Base-by-base conservation (phyloP, 176 grass and related monocot genomes). In the Avena eriantha region DNA sequence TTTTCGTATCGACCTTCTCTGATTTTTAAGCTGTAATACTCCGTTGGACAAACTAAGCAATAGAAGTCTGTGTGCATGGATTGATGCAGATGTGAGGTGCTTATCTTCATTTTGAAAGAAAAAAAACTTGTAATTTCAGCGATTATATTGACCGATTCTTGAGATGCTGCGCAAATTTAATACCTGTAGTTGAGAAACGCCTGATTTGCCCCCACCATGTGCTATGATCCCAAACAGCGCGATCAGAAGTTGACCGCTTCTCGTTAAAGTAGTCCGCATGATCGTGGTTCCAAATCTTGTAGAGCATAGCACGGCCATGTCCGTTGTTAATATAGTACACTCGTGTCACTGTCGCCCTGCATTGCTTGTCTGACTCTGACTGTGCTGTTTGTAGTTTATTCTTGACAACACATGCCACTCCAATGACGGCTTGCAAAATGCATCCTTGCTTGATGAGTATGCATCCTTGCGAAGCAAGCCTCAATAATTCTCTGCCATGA, bases 381-480 rank as follows among this genome's bases (percentile, higher is more conserved):
- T 83, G 60, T 57, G 18, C 45, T 61, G 54, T 72, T 22, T 35
- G 9, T 68, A 65, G 57, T 58, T 41, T 65, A 74, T 68, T 74
- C 67, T 14, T 33, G n/a, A 45, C 7, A 26, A 65, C 12, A 49
- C 17, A 72, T 31, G 21, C 21, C 45, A 72, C 16, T 81, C 23
- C 19, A 26, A 56, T 50, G 57, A 21, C 24, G n/a, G 2, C 26
- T n/a, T 61, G 29, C 4, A 72, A 86, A 82, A 21, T 82, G 71
- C 53, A 41, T 57, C 7, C 12, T 82, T 81, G 15, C 15, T 60
- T 83, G 41, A 80, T 71, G 8, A 35, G n/a, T 86, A 58, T 86
- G 61, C 14, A 8, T 80, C 67, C 71, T 86, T 63, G 84, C 61
- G 53, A 57, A 53, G 31, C 72, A 90, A 83, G 79, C 41, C 29